A percentile compares a stretch with the other conserved stretches of the same genome.
Evolutionary conservation across 2,329 filamentous ascomycete genomes (phyloP).

Genomic region (Arachnomyces sp.): DNA sequence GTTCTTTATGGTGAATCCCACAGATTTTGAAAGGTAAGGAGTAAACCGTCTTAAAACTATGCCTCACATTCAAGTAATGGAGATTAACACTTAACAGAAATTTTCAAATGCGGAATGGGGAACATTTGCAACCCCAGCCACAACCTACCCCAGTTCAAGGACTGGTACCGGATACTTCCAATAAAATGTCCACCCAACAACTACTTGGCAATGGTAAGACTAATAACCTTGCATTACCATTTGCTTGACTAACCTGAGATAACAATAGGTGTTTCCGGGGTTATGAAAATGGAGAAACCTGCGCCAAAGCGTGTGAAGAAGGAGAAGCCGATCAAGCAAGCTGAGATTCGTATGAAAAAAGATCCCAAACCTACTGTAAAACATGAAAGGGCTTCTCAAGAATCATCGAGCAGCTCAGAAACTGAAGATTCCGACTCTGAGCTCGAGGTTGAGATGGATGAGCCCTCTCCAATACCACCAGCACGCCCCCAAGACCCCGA

Average conservation of each 20-base stretch:
- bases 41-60: no score
- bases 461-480: constrained; percentile 47
- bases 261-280: background rate
- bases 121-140: background rate
- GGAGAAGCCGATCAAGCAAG: constrained; percentile 4
- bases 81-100: background rate
- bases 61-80: no score
- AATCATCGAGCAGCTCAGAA: constrained; percentile 39
- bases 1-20: constrained; percentile 13
- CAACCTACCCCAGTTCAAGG: background rate
- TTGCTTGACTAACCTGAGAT: background rate
- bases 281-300: constrained; percentile 10
- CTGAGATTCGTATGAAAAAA: constrained; percentile 15
- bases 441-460: constrained; percentile 44
- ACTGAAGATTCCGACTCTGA: constrained; percentile 45
- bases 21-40: constrained; percentile 2
- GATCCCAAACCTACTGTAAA: constrained; percentile 17
- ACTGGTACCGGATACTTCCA: no score
- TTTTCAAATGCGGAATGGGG: background rate
- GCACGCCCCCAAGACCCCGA: constrained; percentile 45
- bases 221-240: background rate
- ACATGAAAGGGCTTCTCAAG: constrained; percentile 18
- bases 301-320: constrained; percentile 9
- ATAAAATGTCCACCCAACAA: background rate
- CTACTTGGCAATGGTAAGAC: background rate